Percentiles rank a stretch among this genome's conserved stretches.
Evolutionary conservation across 192 early-diverging fungal genomes (phyloP).

Genomic region (Mortierella claussenii): DNA sequence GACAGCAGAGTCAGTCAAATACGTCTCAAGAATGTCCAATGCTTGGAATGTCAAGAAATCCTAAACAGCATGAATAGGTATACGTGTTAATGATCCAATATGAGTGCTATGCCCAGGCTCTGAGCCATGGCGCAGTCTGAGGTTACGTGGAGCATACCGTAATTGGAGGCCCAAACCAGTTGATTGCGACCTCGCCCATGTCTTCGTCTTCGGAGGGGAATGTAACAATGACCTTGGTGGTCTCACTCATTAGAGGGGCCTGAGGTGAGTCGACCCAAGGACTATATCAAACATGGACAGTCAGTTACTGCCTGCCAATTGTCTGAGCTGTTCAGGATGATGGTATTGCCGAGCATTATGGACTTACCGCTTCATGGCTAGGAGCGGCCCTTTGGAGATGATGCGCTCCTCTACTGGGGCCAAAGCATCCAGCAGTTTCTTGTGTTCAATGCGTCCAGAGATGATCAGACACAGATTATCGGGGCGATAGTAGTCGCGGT

Average conservation of each 20-base stretch:
- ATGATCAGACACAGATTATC: conserved; percentile 70
- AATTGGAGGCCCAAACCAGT: conserved; percentile 65
- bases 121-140: too few species aligned
- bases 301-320: not conserved
- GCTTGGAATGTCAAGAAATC: conserved; percentile 37
- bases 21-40: conserved; percentile 49
- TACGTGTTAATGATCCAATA: too few species aligned
- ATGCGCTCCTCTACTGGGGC: conserved; percentile 64
- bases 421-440: conserved; percentile 55
- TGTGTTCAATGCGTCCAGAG: conserved; percentile 60
- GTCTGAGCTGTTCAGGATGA: too few species aligned
- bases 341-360: too few species aligned
- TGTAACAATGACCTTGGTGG: conserved; percentile 57
- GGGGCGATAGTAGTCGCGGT: conserved; percentile 67
- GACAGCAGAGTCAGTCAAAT: conserved; percentile 68
- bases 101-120: too few species aligned
- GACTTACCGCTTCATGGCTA: conserved; percentile 55
- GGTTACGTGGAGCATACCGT: conserved; percentile 56
- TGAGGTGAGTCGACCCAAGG: conserved; percentile 67
- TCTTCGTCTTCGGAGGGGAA: conserved; percentile 73
- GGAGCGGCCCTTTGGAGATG: conserved; percentile 58
- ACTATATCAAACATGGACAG: conserved; percentile 5
- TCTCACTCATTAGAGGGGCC: conserved; percentile 53
- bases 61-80: too few species aligned
- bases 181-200: conserved; percentile 64